A percentile compares a stretch with the other conserved stretches of the same genome.
These are phyloP conservation scores for Plasmodium billcollinsi DNA, from an alignment of 169 alveolate genomes.

Conservation along the genomic window DNA sequence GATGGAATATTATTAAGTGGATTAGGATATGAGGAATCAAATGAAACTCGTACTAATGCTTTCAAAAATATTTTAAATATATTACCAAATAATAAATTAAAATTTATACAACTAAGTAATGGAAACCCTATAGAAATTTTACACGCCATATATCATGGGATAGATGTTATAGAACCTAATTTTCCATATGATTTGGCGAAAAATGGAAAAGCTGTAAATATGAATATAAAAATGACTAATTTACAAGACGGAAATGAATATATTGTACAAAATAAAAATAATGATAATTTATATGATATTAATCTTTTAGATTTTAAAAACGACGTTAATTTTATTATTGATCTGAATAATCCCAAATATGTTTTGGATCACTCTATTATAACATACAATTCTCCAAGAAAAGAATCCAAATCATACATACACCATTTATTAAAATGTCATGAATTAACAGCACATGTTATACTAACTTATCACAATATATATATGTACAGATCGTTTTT, in stretches of 20 bases:
- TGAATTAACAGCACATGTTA: slow-evolving; percentile 78
- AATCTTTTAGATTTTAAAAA: slow-evolving; percentile 51
- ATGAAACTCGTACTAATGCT: slow-evolving; percentile 32
- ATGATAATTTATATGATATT: slow-evolving; percentile 12
- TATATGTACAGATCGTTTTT: slow-evolving; percentile 77
- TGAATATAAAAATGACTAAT: slow-evolving; percentile 24
- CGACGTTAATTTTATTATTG: slow-evolving; percentile 46
- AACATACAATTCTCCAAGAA: slow-evolving; percentile 76
- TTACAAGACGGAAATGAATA: too few species aligned
- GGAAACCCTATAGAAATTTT: slow-evolving; percentile 81
- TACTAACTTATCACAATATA: slow-evolving; percentile 75
- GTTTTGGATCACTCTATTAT: slow-evolving; percentile 42
- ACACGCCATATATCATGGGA: slow-evolving; percentile 79
- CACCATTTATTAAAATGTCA: slow-evolving; percentile 81
- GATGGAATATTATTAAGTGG: slow-evolving; percentile 68
- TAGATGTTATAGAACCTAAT: slow-evolving; percentile 79
- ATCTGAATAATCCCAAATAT: slow-evolving; percentile 77
- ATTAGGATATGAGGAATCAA: slow-evolving; percentile 71
- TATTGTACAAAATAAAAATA: neutral
- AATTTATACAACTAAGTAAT: slow-evolving; percentile 76
- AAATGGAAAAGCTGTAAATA: slow-evolving; percentile 78
- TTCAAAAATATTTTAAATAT: slow-evolving; percentile 22
- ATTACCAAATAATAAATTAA: slow-evolving; percentile 61
- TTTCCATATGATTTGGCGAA: slow-evolving; percentile 77
- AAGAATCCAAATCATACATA: slow-evolving; percentile 78